Conservation (phyloP, 2,329 filamentous ascomycete species). For the Fusarium nisikadoi region DNA sequence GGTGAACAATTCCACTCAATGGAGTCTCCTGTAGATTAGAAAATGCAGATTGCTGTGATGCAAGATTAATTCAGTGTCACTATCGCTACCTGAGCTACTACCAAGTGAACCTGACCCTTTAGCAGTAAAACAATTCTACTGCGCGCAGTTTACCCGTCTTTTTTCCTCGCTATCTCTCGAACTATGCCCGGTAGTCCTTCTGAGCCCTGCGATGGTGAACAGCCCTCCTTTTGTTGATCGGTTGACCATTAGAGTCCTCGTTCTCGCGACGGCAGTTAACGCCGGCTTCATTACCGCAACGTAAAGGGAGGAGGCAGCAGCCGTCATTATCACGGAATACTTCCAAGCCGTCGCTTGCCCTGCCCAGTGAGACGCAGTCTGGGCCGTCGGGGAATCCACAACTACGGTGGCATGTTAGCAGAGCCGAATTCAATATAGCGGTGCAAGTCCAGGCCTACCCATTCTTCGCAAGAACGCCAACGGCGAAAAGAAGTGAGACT, state of each 20-base stretch:
- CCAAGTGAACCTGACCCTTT: neutral
- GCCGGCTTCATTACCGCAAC: neutral
- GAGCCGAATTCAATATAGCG: neutral
- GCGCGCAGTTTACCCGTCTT: no score
- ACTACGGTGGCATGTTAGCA: neutral
- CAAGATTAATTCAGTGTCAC: neutral
- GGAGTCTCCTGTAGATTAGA: no score
- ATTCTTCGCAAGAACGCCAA: neutral
- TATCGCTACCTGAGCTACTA: neutral
- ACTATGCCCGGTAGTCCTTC: neutral
- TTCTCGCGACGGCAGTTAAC: slow-evolving; percentile 5
- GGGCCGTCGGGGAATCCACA: neutral
- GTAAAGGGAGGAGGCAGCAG: neutral
- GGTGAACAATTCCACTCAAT: fast-evolving
- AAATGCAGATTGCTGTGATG: neutral
- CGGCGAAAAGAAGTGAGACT: neutral
- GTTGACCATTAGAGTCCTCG: neutral
- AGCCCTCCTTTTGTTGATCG: neutral
- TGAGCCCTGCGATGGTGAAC: neutral
- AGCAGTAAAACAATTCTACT: neutral
- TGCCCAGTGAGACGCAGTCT: neutral
- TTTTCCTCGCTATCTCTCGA: neutral
- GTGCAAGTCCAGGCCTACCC: neutral
- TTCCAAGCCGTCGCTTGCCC: neutral
- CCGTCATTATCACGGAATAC: neutral